Evolutionary conservation across 169 alveolate genomes (phyloP).

Genomic region (Cryptosporidium xiaoi): DNA sequence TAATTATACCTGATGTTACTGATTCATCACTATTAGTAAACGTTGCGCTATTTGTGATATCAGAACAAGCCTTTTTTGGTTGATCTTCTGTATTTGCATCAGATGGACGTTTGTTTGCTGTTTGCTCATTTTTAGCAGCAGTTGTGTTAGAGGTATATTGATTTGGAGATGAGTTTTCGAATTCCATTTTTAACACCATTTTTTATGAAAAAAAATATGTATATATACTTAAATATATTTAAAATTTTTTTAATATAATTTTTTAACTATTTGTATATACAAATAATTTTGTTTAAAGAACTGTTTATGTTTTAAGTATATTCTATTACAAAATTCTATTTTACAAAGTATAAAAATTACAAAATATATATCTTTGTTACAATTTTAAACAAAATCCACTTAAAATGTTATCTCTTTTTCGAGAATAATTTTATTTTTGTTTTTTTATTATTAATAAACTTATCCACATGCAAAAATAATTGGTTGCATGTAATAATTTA

Average conservation of each 20-base stretch:
- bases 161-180: constrained; percentile 69
- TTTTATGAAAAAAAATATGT: not conserved
- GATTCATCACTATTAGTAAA: not conserved
- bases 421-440: no score
- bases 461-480: no score
- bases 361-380: no score
- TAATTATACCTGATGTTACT: not conserved
- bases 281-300: no score
- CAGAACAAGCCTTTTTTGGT: constrained; percentile 55
- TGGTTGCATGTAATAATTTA: no score
- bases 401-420: no score
- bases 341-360: no score
- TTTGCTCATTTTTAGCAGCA: constrained; percentile 8
- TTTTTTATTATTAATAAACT: no score
- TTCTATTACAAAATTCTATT: no score
- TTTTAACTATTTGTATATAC: no score
- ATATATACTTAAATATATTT: not conserved
- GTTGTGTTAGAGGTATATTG: constrained; percentile 18
- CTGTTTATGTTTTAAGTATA: no score
- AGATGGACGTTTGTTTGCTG: constrained; percentile 64
- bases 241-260: not conserved
- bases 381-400: no score
- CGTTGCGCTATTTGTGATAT: not conserved
- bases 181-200: constrained; percentile 22
- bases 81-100: constrained; percentile 53